These are phyloP conservation scores for Arthrobotrys pseudoclavata DNA, from an alignment of 2,329 filamentous ascomycete species.

Conservation along the genomic window DNA sequence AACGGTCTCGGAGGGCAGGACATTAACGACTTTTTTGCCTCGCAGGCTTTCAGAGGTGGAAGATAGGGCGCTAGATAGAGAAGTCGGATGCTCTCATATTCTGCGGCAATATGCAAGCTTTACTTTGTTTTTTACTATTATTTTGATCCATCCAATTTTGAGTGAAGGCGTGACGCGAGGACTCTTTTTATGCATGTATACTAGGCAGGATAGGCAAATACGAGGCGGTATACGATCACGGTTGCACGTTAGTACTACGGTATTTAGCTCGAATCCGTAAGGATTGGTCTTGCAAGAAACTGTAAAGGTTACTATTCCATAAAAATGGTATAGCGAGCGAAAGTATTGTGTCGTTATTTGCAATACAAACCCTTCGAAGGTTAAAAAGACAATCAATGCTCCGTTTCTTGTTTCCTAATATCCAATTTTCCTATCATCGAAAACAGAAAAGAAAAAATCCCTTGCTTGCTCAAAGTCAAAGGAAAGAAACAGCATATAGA, in stretches of 20 bases:
- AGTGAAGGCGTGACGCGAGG: constrained; percentile 26
- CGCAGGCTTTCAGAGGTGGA: constrained; percentile 51
- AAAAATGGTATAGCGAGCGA: constrained; percentile 19
- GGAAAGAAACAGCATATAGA: neutral
- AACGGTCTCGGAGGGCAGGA: constrained; percentile 58
- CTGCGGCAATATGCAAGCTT: constrained; percentile 11
- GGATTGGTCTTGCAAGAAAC: neutral
- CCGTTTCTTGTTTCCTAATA: constrained; percentile 4
- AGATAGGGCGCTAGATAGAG: constrained; percentile 38
- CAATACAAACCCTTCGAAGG: constrained; percentile 12
- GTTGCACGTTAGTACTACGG: neutral
- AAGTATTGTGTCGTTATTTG: constrained; percentile 4
- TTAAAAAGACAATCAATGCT: neutral
- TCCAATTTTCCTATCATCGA: neutral
- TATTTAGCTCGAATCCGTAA: neutral
- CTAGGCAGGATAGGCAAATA: constrained; percentile 46
- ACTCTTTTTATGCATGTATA: constrained; percentile 24
- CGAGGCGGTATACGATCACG: neutral
- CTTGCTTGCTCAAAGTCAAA: neutral
- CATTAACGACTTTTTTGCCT: constrained; percentile 59
- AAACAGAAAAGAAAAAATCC: neutral
- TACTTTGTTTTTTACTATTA: neutral
- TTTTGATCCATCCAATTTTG: constrained; percentile 11
- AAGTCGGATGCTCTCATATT: constrained; percentile 29
- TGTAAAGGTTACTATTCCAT: constrained; percentile 9